phyloP scores from a whole-genome alignment of 2,329 filamentous ascomycete species.

The Mycosphaerella arachidis region DNA sequence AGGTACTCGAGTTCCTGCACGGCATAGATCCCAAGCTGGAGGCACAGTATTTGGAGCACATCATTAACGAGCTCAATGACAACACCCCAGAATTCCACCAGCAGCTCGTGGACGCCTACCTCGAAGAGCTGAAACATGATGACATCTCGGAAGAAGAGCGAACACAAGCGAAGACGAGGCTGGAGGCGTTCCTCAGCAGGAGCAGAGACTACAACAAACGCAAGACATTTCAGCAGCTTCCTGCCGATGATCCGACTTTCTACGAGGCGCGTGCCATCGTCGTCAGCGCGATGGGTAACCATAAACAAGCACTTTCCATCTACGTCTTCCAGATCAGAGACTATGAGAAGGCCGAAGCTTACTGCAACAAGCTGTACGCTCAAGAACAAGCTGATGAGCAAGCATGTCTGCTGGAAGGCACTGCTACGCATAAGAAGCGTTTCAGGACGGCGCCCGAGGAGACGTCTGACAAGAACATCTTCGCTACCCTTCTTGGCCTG shows the following conservation, averaged over 20 bases:
- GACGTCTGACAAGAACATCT: conserved; percentile 63
- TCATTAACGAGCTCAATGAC: conserved; percentile 83
- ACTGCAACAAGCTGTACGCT: conserved; percentile 84
- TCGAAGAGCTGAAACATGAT: conserved; percentile 48
- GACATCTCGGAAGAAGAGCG: conserved; percentile 33
- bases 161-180: conserved; percentile 46
- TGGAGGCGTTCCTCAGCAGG: conserved; percentile 69
- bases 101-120: conserved; percentile 67
- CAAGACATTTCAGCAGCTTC: conserved; percentile 68
- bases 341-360: conserved; percentile 90
- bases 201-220: conserved; percentile 70
- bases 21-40: conserved; percentile 67
- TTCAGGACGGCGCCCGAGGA: conserved; percentile 48
- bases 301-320: conserved; percentile 93
- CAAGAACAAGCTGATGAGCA: conserved; percentile 36
- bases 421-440: conserved; percentile 15
- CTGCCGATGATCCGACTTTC: conserved; percentile 75
- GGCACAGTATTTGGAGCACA: conserved; percentile 80
- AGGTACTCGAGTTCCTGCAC: conserved; percentile 69
- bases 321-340: conserved; percentile 93
- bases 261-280: conserved; percentile 88
- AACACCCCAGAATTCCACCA: conserved; percentile 83
- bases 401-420: conserved; percentile 22
- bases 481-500: conserved; percentile 82
- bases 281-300: conserved; percentile 88